phyloP scores from a whole-genome alignment of 2,329 filamentous ascomycete species.

The Aureobasidium sp. region DNA sequence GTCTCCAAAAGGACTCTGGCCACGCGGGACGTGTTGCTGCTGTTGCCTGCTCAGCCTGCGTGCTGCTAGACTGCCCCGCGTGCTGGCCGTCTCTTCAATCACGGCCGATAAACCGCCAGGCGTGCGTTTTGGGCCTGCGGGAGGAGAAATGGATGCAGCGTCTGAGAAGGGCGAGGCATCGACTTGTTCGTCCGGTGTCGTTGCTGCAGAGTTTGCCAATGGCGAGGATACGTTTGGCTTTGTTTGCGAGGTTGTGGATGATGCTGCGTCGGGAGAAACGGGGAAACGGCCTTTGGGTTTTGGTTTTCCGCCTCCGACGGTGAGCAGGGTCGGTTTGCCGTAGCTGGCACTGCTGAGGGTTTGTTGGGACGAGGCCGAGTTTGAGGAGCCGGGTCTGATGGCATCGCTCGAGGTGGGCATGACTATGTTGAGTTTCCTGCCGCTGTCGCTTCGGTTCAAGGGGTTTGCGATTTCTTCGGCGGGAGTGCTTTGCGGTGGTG shows the following conservation, averaged over 20 bases:
- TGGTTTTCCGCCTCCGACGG: slow-evolving; percentile 30
- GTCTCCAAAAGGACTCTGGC: slow-evolving; percentile 5
- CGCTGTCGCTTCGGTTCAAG: slow-evolving; percentile 13
- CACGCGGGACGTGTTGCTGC: background rate
- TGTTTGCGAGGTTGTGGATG: slow-evolving; percentile 20
- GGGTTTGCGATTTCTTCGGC: slow-evolving; percentile 45
- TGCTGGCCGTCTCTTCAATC: slow-evolving; percentile 30
- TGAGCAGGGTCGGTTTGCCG: slow-evolving; percentile 38
- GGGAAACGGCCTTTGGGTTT: slow-evolving; percentile 25
- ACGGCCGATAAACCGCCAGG: slow-evolving; percentile 31
- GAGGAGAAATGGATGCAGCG: background rate
- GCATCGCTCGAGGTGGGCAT: slow-evolving; percentile 30
- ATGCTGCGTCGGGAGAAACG: slow-evolving; percentile 17
- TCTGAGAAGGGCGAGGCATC: slow-evolving; percentile 17
- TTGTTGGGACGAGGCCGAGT: slow-evolving; percentile 23
- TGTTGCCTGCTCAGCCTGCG: background rate
- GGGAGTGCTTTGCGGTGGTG: slow-evolving; percentile 21
- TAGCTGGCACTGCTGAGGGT: slow-evolving; percentile 31
- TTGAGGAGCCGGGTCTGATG: slow-evolving; percentile 15
- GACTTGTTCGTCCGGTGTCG: background rate
- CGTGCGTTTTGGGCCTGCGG: background rate
- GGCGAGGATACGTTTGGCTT: slow-evolving; percentile 20
- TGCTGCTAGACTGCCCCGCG: background rate
- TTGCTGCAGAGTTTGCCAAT: background rate
- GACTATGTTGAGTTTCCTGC: slow-evolving; percentile 25